Base-by-base conservation (phyloP, 169 alveolate species). In the Besnoitia besnoiti region DNA sequence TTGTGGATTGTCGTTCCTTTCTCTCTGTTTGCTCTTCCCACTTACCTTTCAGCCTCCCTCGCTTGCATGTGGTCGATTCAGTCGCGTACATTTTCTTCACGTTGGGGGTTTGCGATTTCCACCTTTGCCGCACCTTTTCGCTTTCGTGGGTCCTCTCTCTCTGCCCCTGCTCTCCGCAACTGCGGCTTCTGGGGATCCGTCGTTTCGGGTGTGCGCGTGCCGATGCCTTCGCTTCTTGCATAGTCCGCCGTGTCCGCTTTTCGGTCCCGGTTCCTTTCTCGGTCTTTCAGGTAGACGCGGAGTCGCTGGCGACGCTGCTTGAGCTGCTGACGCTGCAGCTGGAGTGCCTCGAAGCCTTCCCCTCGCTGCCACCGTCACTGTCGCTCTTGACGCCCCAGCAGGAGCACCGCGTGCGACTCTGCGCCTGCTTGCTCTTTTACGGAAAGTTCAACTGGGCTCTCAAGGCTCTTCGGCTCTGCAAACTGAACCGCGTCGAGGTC, bases 221-320 rank as follows among this genome's bases (percentile, higher is more conserved):
- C n/a, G n/a, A n/a, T n/a, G n/a, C n/a, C n/a, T n/a, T n/a, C n/a
- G n/a, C n/a, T n/a, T n/a, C n/a, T n/a, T n/a, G n/a, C n/a, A n/a
- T n/a, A n/a, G n/a, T 51, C 62, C 21, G 62, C 62, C 62, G 21
- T 51, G 12, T 51, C n/a, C n/a, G 62, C 62, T 12, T 85, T 76
- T 37, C 35, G 80, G 80, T 50, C 55, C 90, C 51, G n/a, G n/a
- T n/a, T n/a, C n/a, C n/a, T n/a, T n/a, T n/a, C n/a, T n/a, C n/a
- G n/a, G n/a, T n/a, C 67, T 44, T 46, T 76, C 90, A 89, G 93
- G 93, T 89, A 0, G 89, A 89, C 55, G 93, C 50, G 59, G 59
- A 40, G 14, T 77, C 73, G 3, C 61, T 89, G 47, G 89, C 8
- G 51, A 67, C 39, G 89, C 93, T 89, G 40, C 51, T 89, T 39